Base-by-base conservation (phyloP, 225 moss, liverwort and hornwort species). In the Marchantia polymorpha region DNA sequence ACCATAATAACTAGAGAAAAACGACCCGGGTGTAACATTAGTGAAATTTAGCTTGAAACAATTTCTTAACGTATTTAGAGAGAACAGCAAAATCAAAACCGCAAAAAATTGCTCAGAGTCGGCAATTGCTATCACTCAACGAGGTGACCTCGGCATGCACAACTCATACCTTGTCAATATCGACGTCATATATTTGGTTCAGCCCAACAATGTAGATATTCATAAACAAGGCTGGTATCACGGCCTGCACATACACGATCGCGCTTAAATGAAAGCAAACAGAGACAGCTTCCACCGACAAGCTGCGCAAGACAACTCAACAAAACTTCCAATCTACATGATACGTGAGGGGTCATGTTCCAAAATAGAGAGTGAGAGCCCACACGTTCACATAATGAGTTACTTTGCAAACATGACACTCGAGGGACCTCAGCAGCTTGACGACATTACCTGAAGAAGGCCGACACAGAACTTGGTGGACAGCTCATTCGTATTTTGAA, bases 141-240 rank as follows among this genome's bases (percentile, higher is more conserved):
- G 25, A 20, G 22, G 25, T 26, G 46, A 74, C 58, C 20, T 15
- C 8, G 23, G 26, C 39, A 48, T 52, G 20, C n/a, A 52, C 8
- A 20, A 10, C 47, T 26, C 23, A 27, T 78, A 83, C 92, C 84
- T 92, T 95, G 52, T 95, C 95, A 83, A 95, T 95, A 0, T 93
- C 95, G 30, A 95, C 87, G 74, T 95, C 95, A 66, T 90, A 95
- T 12, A 95, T 83, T 91, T 95, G 95, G 73, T 95, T 95, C 82
- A 95, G 54, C 51, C 95, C 95, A 39, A 95, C 95, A 47, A 95
- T 92, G 72, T 91, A 95, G 11, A 95, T 77, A 53, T 95, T 95
- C 95, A 95, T 95, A 72, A 92, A 82, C 75, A 95, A 78, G 9
- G 95, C 84, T 66, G 95, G 93, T 72, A 95, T 17, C 63, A 95